Base-by-base conservation (phyloP, 805 yeast genomes). In the Starmerella gropengiesseri region DNA sequence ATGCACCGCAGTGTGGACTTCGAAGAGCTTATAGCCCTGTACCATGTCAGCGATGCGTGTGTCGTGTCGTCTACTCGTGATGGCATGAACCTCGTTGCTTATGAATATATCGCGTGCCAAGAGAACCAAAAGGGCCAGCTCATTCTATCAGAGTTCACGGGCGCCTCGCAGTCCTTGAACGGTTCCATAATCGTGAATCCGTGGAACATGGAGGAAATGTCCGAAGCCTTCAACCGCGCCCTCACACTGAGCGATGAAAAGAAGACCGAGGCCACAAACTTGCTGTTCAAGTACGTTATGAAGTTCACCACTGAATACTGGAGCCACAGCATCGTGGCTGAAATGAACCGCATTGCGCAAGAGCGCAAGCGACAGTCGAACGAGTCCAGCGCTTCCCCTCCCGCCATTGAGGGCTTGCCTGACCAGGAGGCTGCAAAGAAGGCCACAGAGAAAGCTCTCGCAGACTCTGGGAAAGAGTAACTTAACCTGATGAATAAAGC, bases 81-180 rank as follows among this genome's bases (percentile, higher is more conserved):
- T 60, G 99, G 99, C 55, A 91, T 91, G 99, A 91, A 91, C 60
- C 72, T 91, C 56, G 98, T 93, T 33, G 76, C 89, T 41, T 93
- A 85, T 60, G 99, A 91, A 64, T 91, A 91, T 62, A 85, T 91
- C 55, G 96, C 97, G 1, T 89, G 97, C 58, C 98, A 91, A 63
- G 73, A 77, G 49, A 78, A 78, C 36, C 77, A 77, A 48, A 78
- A 85, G 49, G 99, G 99, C 7, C 77, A 86, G 3, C 69, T 91
- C 53, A 82, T 91, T 37, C 62, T 91, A 49, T 80, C 94, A 31
- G 99, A 91, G 64, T 91, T 91, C 65, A 91, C 98, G 0, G 99
- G 99, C 37, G 98, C 98, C n/a, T 97, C 98, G 1, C 99, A 91
- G 64, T 81, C 94, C 1, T 68, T 91, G 50, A 89, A 91, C 58